Evolutionary conservation across 2,329 filamentous ascomycete genomes (phyloP), one percentile per base, ranked within the genome.

Genomic region (Stachybotrys chartarum): DNA sequence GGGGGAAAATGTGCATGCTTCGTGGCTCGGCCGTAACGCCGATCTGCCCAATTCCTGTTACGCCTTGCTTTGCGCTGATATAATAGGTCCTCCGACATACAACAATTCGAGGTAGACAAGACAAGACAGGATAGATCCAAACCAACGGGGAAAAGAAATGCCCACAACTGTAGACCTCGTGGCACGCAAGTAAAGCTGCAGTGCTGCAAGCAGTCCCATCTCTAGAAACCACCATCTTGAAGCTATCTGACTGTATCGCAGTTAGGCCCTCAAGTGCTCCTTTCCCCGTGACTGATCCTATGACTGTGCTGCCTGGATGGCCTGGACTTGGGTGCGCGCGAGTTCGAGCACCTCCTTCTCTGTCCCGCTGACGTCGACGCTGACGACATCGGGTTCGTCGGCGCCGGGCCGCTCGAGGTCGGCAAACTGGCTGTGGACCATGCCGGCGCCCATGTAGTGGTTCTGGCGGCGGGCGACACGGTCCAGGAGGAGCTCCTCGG

Each of bases 401-500:
- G 74, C 72, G 53, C 78, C 78, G 0, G 94, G 94, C 59, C 87
- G 84, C 74, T 99, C 93, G n/a, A 99, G 80, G 53, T 85, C 87
- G 59, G 86, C 83, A 61, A 97, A 88, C 70, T 99, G 94, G 73
- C 91, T 96, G 65, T 88, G 86, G 8, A 99, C 92, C 93, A 99
- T 97, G 65, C 84, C 83, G 63, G 90, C 88, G 64, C 94, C 93
- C 92, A 99, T 97, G 73, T 94, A 99, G 70, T 99, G 94, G 53
- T 85, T 85, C 73, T 92, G 75, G 62, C 94, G 83, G 45, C 80
- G 77, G 39, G 80, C 78, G 8, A 97, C 92, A 8, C 94, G 84
- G 63, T 86, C 75, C 56, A 95, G 76, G 32, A 97, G 81, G 10
- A 89, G 79, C 56, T 85, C 81, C 70, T 95, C 88, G 48, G 83